phyloP scores from a whole-genome alignment of 306 rosid species.

The Cucurbita ficifolia region DNA sequence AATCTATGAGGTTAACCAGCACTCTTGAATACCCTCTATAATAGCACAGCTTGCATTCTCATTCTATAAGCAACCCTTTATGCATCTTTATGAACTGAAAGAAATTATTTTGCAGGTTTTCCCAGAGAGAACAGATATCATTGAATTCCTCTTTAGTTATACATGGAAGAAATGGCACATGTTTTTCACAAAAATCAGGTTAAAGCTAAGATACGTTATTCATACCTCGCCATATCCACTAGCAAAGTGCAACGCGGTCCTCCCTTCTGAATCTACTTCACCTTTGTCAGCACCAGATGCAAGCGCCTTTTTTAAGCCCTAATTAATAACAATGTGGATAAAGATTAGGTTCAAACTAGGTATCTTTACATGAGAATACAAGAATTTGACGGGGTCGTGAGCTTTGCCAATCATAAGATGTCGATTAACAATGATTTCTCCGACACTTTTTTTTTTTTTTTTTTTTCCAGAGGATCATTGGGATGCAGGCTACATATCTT shows the following conservation, averaged over 20 bases:
- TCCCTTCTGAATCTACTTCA: slow-evolving; percentile 94
- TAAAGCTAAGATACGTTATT: background rate
- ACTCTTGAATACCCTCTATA: background rate
- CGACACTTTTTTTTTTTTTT: background rate
- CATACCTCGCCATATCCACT: slow-evolving; percentile 99
- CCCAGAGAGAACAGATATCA: background rate
- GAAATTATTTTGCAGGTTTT: background rate
- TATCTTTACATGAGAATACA: background rate
- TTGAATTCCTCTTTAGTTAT: background rate
- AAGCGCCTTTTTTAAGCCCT: slow-evolving; percentile 83
- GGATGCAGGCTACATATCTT: background rate
- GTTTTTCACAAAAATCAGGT: background rate
- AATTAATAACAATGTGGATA: slow-evolving; percentile 4
- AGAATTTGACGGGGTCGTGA: background rate
- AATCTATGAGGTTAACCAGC: background rate
- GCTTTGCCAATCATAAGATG: background rate
- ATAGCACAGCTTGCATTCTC: background rate
- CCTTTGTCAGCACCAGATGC: slow-evolving; percentile 86
- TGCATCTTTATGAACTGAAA: background rate
- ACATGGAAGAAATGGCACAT: background rate
- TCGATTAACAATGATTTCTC: background rate
- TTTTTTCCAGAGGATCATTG: background rate
- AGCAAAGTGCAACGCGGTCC: slow-evolving; percentile 97
- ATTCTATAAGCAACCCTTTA: background rate
- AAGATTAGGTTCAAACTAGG: background rate